Evolutionary conservation across 345 rosid species (phyloP).

Genomic region (Turnera subulata): DNA sequence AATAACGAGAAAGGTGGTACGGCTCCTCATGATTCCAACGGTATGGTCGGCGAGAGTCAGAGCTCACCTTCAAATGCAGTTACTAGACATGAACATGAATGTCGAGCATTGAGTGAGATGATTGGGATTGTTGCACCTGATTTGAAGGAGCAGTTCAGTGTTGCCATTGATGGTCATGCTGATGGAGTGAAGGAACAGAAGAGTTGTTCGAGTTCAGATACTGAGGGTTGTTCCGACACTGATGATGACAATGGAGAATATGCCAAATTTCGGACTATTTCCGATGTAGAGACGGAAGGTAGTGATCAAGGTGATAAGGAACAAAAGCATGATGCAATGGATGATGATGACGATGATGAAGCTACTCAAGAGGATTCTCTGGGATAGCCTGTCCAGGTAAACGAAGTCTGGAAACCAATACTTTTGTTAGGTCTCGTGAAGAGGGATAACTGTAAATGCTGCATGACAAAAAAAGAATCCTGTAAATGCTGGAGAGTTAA

Average conservation of each 20-base stretch:
- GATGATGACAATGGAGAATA: conserved; percentile 18
- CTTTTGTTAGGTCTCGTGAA: too few relatives aligned
- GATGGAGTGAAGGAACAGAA: conserved; percentile 28
- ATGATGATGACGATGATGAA: conserved; percentile 62
- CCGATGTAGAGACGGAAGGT: conserved; percentile 45
- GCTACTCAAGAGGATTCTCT: conserved; percentile 37
- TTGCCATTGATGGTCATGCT: conserved; percentile 23
- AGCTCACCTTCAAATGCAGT: conserved; percentile 40
- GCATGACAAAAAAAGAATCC: too few relatives aligned
- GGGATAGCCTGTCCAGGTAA: conserved; percentile 26
- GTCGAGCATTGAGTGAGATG: conserved; percentile 51
- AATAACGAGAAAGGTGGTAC: conserved; percentile 36
- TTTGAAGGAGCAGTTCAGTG: conserved; percentile 45
- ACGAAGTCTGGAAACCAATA: not conserved
- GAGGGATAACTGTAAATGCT: too few relatives aligned
- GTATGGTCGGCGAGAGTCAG: conserved; percentile 57
- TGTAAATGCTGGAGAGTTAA: too few relatives aligned
- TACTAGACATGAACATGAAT: conserved; percentile 33
- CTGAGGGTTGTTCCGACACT: conserved; percentile 43
- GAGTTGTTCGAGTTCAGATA: conserved; percentile 51
- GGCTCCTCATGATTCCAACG: conserved; percentile 38
- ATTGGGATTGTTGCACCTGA: conserved; percentile 63
- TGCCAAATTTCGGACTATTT: conserved; percentile 20
- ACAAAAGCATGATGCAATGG: conserved; percentile 40
- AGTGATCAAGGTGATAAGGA: conserved; percentile 30